Evolutionary conservation across 257 asterid species (phyloP).

Genomic region (Anisodus tanguticus): DNA sequence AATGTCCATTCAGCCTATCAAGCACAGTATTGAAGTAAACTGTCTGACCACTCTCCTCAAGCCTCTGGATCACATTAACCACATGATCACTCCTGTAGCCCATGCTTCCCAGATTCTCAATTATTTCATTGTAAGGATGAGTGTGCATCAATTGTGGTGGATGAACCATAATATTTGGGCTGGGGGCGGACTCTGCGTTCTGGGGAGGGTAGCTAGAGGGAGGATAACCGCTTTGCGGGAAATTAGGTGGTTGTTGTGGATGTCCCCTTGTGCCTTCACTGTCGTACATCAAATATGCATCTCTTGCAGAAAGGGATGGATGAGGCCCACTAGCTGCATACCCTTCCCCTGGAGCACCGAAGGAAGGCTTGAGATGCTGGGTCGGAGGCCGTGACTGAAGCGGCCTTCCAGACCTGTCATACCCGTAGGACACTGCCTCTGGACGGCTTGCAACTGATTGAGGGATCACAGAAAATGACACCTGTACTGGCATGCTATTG

Average conservation of each 20-base stretch:
- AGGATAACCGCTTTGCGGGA: conserved; percentile 70
- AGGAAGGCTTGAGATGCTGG: conserved; percentile 63
- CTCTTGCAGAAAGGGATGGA: conserved; percentile 65
- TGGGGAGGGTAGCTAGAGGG: conserved; percentile 58
- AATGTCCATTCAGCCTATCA: conserved; percentile 78
- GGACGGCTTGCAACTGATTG: conserved; percentile 55
- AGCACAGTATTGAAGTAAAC: conserved; percentile 81
- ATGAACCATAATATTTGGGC: conserved; percentile 46
- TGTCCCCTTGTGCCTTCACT: conserved; percentile 73
- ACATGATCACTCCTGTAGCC: conserved; percentile 86
- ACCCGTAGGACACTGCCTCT: conserved; percentile 65
- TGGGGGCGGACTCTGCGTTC: conserved; percentile 56
- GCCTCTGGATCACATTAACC: conserved; percentile 67
- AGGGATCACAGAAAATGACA: conserved; percentile 55
- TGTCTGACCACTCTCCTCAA: conserved; percentile 89
- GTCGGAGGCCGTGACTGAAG: conserved; percentile 63
- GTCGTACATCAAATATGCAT: conserved; percentile 65
- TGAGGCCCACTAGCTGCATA: conserved; percentile 65
- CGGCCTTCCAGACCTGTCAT: conserved; percentile 59
- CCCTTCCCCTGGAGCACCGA: conserved; percentile 60
- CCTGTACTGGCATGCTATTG: conserved; percentile 69
- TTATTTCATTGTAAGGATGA: conserved; percentile 75
- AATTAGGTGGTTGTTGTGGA: conserved; percentile 55
- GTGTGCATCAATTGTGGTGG: conserved; percentile 57
- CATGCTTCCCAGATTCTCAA: conserved; percentile 86